Conservation (phyloP, 208 protist genomes). For the Leishmania guyanensis region DNA sequence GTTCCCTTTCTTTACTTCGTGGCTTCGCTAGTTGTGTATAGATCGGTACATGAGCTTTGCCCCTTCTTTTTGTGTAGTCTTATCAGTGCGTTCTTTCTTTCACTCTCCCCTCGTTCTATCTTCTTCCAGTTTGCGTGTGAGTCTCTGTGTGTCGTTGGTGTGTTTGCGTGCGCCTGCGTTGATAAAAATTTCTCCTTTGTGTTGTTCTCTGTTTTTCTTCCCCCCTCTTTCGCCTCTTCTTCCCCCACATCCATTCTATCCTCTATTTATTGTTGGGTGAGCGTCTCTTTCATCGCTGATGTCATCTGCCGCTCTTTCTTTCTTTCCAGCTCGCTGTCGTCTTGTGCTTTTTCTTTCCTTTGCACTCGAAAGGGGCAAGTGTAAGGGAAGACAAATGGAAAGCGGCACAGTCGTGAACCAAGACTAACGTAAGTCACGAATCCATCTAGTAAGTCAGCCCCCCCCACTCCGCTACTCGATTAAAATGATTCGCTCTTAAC, state of each 20-base stretch:
- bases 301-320: background rate
- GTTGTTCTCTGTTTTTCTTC: too few relatives aligned
- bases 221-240: background rate
- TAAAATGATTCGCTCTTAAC: background rate
- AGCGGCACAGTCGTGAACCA: background rate
- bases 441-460: background rate
- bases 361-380: background rate
- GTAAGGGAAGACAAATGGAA: background rate
- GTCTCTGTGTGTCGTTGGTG: background rate
- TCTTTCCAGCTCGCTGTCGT: background rate
- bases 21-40: background rate
- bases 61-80: too few relatives aligned
- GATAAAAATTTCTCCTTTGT: background rate
- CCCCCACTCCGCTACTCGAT: background rate
- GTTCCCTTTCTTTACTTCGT: constrained; percentile 4
- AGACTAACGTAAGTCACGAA: background rate
- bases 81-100: background rate
- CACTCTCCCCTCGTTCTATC: background rate
- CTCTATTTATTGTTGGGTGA: background rate
- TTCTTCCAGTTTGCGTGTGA: background rate
- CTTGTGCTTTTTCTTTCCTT: background rate
- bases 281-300: too few relatives aligned
- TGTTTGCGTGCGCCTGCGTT: background rate
- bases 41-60: background rate
- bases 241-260: background rate